Evolutionary conservation across 331 rosid species (phyloP).

Genomic region (Quercus lobata): DNA sequence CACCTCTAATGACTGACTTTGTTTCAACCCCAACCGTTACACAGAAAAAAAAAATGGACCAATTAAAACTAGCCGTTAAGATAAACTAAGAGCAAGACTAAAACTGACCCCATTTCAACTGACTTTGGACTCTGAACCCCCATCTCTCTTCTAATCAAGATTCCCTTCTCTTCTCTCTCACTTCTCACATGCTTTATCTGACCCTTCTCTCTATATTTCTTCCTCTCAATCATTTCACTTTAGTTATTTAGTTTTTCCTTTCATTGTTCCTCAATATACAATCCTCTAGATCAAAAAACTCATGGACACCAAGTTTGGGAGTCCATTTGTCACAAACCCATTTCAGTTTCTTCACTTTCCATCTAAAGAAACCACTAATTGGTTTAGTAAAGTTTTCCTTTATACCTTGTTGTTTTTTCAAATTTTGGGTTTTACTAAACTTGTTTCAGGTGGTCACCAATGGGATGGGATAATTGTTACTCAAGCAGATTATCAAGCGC

Average conservation of each 20-base stretch:
- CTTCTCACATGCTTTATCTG: conserved; percentile 30
- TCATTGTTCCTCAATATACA: conserved; percentile 5
- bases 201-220: not conserved
- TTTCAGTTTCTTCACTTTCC: conserved; percentile 21
- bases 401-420: conserved; percentile 30
- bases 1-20: conserved; percentile 14
- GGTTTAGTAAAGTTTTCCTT: conserved; percentile 2
- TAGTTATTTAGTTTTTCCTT: conserved; percentile 5
- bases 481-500: conserved; percentile 54
- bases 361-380: not conserved
- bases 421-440: conserved; percentile 16
- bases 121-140: conserved; percentile 8
- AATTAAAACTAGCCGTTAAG: conserved; percentile 63
- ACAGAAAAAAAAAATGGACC: not conserved
- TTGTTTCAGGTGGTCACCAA: conserved; percentile 39
- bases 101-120: conserved; percentile 35
- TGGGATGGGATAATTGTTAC: conserved; percentile 69
- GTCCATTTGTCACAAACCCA: conserved; percentile 15
- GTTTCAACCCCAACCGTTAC: conserved; percentile 56
- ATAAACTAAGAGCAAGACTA: conserved; percentile 21
- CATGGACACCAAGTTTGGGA: conserved; percentile 48
- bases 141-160: conserved; percentile 5
- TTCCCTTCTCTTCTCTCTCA: not conserved
- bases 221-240: conserved; percentile 2
- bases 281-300: conserved; percentile 8